Base-by-base conservation (phyloP, 768 basidiomycete species). In the Dacryopinax primogenitus region DNA sequence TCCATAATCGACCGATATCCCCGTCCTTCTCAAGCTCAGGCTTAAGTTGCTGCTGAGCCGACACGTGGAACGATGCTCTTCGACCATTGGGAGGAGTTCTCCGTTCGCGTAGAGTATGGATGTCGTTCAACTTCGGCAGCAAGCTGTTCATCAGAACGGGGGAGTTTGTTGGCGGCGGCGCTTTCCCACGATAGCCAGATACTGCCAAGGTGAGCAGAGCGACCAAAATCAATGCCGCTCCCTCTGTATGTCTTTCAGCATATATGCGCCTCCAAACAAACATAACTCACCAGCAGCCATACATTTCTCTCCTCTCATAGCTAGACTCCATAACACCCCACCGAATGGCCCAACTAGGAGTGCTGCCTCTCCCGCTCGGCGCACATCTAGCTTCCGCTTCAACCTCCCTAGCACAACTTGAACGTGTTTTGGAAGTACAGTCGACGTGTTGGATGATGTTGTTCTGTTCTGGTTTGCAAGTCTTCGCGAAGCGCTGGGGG, bases 1-100 rank as follows among this genome's bases (percentile, higher is more conserved):
- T 73, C 75, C 75, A 76, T 0, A 76, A 66, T 21, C 51, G 11
- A 30, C 51, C 51, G 26, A 64, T 69, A 71, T 1, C 75, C 74
- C 64, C 67, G 67, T 7, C 62, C 64, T 1, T 70, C 70, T 3
- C 68, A 26, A 7, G 65, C 65, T 28, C 36, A 32, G 45, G 51
- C 62, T 12, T 66, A 6, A 13, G 23, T 21, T 58, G 51, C 30
- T 58, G 51, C 30, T 58, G 51, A 3, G 51, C 51, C 26, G 18
- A 6, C 4, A 58, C 26, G 51, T 58, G 26, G 51, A 13, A 58
- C 30, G 51, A 58, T 30, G 13, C 51, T 58, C 51, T 11, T 6
- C 51, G 7, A 7, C 13, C 13, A 23, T 47, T 12, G 11, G 45
- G 45, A 30, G 3, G 30, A 11, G 26, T 26, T 11, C 32, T 47